Conservation (phyloP, 225 moss, liverwort and hornwort species). For the Straminergon stramineum region DNA sequence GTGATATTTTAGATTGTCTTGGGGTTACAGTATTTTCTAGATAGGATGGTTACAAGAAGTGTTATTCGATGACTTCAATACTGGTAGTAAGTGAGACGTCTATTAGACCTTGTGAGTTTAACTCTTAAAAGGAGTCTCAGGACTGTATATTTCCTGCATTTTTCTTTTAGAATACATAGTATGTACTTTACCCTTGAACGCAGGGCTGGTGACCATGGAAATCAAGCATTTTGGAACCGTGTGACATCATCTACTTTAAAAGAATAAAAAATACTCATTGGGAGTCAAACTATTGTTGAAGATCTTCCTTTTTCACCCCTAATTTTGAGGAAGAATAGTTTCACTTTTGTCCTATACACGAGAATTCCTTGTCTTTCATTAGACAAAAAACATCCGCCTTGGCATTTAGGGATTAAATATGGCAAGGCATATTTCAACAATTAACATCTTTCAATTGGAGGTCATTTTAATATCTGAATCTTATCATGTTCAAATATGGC, state of each 20-base stretch:
- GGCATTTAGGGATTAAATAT: too few relatives aligned
- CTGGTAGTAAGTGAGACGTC: not conserved
- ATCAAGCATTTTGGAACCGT: too few relatives aligned
- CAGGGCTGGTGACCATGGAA: too few relatives aligned
- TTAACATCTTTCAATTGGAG: not conserved
- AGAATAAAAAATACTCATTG: too few relatives aligned
- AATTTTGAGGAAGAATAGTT: too few relatives aligned
- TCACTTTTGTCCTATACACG: too few relatives aligned
- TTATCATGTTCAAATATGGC: not conserved
- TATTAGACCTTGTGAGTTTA: not conserved
- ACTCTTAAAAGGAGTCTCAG: not conserved
- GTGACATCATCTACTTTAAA: too few relatives aligned
- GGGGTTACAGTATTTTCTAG: not conserved
- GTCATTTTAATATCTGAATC: not conserved
- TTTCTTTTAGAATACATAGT: not conserved
- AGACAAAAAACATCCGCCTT: too few relatives aligned
- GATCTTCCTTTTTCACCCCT: too few relatives aligned
- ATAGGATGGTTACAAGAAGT: not conserved
- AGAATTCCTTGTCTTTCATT: too few relatives aligned
- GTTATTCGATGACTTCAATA: not conserved
- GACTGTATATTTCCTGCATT: fast-evolving
- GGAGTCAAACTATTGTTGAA: too few relatives aligned
- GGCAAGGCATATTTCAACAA: not conserved
- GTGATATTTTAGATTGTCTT: not conserved
- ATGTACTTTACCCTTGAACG: too few relatives aligned